These are phyloP conservation scores for Crucibulum laeve DNA, from an alignment of 768 basidiomycete genomes.

Conservation along the genomic window DNA sequence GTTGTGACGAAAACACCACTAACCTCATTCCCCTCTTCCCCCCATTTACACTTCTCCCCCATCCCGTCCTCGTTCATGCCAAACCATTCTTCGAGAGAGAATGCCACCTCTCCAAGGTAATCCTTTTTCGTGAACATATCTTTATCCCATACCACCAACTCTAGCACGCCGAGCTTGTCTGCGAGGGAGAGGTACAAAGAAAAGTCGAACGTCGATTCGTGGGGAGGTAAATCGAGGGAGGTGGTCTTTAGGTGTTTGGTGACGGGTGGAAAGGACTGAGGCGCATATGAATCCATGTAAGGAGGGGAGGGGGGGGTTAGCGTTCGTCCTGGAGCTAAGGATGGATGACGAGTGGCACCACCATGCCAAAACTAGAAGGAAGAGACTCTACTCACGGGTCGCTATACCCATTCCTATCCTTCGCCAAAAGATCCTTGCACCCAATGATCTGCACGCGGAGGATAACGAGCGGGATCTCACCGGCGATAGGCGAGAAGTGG, in stretches of 20 bases:
- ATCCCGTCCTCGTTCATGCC: constrained; percentile 21
- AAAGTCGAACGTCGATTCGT: constrained; percentile 86
- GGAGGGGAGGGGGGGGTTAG: background rate
- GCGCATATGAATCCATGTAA: constrained; percentile 62
- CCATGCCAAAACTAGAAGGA: constrained; percentile 1
- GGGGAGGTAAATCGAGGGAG: constrained; percentile 60
- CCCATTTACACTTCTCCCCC: constrained; percentile 49
- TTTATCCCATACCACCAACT: constrained; percentile 92
- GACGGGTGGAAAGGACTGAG: constrained; percentile 50
- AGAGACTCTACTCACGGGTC: constrained; percentile 58
- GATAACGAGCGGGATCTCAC: constrained; percentile 63
- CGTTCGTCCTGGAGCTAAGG: background rate
- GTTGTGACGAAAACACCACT: constrained; percentile 14
- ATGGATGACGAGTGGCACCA: background rate
- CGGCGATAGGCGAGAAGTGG: constrained; percentile 38
- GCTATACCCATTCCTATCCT: constrained; percentile 64
- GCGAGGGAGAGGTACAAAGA: constrained; percentile 77
- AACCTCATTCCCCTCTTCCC: constrained; percentile 67
- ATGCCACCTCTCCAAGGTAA: constrained; percentile 83
- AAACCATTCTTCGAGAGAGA: constrained; percentile 86
- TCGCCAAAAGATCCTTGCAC: constrained; percentile 57
- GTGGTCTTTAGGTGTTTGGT: constrained; percentile 68
- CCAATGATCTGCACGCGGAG: constrained; percentile 66
- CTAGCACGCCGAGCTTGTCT: constrained; percentile 68
- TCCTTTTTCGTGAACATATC: constrained; percentile 86